Conservation (phyloP, 2,329 filamentous ascomycete species). For the Xylaria sp. region DNA sequence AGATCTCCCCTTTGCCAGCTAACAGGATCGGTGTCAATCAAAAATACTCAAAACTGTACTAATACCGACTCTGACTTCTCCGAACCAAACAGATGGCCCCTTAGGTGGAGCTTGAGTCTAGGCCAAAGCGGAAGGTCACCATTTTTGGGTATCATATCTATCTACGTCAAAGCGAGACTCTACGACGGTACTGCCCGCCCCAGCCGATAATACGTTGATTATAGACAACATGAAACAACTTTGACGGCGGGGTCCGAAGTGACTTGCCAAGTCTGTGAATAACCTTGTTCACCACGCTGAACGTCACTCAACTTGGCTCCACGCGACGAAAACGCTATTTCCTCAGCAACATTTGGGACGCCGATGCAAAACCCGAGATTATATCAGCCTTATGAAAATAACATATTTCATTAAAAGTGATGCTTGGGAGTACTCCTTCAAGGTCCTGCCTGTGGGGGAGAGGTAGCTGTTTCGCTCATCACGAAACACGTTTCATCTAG, state of each 20-base stretch:
- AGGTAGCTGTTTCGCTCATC: not conserved
- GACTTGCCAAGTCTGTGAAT: constrained; percentile 19
- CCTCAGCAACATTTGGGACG: not conserved
- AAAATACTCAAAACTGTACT: not conserved
- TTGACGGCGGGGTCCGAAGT: constrained; percentile 19
- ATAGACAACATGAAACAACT: constrained; percentile 11
- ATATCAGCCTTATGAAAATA: not conserved
- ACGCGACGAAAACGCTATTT: not conserved
- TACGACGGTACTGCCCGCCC: not conserved
- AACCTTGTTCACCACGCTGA: constrained; percentile 18
- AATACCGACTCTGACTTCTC: not conserved
- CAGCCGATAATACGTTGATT: constrained; percentile 13
- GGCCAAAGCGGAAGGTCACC: constrained; percentile 20
- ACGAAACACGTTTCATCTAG: not conserved
- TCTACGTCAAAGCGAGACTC: constrained; percentile 10
- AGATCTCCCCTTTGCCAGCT: not conserved
- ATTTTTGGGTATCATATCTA: constrained; percentile 2
- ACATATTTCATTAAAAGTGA: not conserved
- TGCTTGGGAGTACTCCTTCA: not conserved
- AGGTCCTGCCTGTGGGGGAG: not conserved
- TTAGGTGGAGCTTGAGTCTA: constrained; percentile 15
- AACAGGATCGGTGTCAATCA: not conserved
- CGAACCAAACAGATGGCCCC: not conserved
- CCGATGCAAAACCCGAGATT: not conserved
- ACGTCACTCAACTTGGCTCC: not conserved